phyloP scores from a whole-genome alignment of 1,284 basidiomycete species.

The Takashimella koratensis region DNA sequence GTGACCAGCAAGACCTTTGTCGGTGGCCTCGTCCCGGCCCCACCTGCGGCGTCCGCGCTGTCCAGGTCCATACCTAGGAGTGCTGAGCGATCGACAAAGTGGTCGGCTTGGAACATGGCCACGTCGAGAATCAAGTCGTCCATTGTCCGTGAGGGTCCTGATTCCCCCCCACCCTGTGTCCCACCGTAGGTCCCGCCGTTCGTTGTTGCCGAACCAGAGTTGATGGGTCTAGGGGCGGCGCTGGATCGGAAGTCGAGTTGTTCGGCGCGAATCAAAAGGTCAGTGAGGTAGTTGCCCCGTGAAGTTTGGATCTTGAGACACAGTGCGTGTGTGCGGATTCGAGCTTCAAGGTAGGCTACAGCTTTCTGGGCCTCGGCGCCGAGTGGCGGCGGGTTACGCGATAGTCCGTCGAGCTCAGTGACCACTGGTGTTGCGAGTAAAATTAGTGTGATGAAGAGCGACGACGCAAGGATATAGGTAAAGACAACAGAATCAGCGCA shows the following conservation, averaged over 20 bases:
- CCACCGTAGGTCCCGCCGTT: not conserved
- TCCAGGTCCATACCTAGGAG: constrained; percentile 55
- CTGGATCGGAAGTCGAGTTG: constrained; percentile 63
- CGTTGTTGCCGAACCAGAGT: not conserved
- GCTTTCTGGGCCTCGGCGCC: constrained; percentile 65
- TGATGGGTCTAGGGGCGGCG: not conserved
- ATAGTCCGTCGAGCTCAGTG: constrained; percentile 91
- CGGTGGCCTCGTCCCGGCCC: constrained; percentile 10
- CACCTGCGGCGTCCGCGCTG: constrained; percentile 2
- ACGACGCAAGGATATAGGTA: not conserved
- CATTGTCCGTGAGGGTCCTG: constrained; percentile 66
- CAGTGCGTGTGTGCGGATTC: constrained; percentile 66
- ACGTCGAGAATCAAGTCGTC: constrained; percentile 92
- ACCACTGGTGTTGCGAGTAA: constrained; percentile 65
- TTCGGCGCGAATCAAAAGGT: constrained; percentile 78
- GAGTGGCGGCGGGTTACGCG: constrained; percentile 62
- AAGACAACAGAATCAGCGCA: constrained; percentile 1
- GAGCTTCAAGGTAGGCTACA: constrained; percentile 69
- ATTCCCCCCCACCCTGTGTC: constrained; percentile 7
- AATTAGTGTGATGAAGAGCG: too few relatives aligned
- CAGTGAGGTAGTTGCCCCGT: constrained; percentile 86
- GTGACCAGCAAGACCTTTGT: constrained; percentile 84
- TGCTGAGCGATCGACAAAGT: constrained; percentile 79
- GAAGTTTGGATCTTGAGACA: constrained; percentile 92
- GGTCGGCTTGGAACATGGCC: constrained; percentile 85